These are phyloP conservation scores for Priceomyces haplophilus DNA, from an alignment of 805 yeast species.

Conservation along the genomic window DNA sequence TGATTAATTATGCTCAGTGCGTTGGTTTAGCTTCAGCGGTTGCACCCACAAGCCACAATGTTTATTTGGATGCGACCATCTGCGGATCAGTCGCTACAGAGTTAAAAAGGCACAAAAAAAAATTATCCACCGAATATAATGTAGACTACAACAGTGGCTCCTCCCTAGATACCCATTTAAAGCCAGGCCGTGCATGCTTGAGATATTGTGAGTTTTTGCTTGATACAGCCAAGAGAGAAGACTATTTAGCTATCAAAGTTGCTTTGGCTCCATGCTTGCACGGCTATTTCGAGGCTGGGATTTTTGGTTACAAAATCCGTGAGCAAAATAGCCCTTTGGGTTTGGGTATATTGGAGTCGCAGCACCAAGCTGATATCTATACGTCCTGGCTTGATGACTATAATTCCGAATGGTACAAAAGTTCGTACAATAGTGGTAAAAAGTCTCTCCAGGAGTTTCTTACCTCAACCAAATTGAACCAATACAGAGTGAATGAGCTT, in stretches of 20 bases:
- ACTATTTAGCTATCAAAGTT: slow-evolving; percentile 62
- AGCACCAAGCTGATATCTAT: slow-evolving; percentile 30
- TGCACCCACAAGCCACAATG: slow-evolving; percentile 53
- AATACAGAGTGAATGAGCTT: slow-evolving; percentile 47
- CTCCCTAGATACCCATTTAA: slow-evolving; percentile 42
- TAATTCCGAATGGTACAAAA: slow-evolving; percentile 52
- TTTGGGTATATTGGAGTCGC: slow-evolving; percentile 18
- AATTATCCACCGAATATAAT: slow-evolving; percentile 40
- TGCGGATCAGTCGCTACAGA: slow-evolving; percentile 54
- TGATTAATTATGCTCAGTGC: slow-evolving; percentile 64
- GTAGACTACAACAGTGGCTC: slow-evolving; percentile 34
- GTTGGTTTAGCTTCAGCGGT: slow-evolving; percentile 62
- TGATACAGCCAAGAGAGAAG: slow-evolving; percentile 49
- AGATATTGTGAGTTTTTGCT: slow-evolving; percentile 61
- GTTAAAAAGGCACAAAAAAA: slow-evolving; percentile 51
- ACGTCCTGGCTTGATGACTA: slow-evolving; percentile 63
- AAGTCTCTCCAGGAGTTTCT: slow-evolving; percentile 45
- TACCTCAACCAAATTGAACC: slow-evolving; percentile 29
- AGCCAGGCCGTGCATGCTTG: slow-evolving; percentile 54
- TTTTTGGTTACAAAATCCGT: slow-evolving; percentile 24
- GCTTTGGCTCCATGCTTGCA: slow-evolving; percentile 74
- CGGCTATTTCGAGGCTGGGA: slow-evolving; percentile 65
- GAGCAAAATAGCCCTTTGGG: slow-evolving; percentile 9
- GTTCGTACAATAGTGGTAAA: slow-evolving; percentile 52
- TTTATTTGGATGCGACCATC: slow-evolving; percentile 49